Conservation (phyloP, 148 eudicot genomes). For the Dianthus caryophyllus region DNA sequence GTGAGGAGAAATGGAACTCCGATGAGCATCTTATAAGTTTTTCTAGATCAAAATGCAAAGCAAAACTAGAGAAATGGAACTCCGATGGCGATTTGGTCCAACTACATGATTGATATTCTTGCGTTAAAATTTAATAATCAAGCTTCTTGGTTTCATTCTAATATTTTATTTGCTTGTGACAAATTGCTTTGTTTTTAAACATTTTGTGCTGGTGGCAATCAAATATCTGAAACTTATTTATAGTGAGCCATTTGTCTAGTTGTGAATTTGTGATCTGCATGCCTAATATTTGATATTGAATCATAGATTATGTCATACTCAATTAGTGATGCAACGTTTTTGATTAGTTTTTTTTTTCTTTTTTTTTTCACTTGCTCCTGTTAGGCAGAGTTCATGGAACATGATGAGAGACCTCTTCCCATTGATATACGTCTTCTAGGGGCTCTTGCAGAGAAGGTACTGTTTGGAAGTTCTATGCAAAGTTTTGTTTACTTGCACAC, state of each 20-base stretch:
- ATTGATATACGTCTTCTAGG: slow-evolving; percentile 98
- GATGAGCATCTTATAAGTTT: too few relatives aligned
- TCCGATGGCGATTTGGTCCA: too few relatives aligned
- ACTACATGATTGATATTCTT: too few relatives aligned
- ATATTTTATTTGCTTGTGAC: too few relatives aligned
- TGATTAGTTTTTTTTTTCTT: slow-evolving; percentile 6
- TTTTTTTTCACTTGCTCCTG: slow-evolving; percentile 21
- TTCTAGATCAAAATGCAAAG: not conserved
- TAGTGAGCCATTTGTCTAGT: not conserved
- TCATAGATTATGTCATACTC: not conserved
- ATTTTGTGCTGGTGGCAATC: not conserved
- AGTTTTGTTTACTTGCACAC: not conserved
- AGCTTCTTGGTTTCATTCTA: not conserved
- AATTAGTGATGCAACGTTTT: not conserved
- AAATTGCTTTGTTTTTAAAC: not conserved
- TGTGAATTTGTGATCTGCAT: not conserved
- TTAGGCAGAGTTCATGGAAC: slow-evolving; percentile 99
- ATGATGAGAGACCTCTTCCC: slow-evolving; percentile 95
- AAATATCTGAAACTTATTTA: not conserved
- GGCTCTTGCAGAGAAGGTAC: slow-evolving; percentile 96
- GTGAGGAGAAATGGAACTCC: not conserved
- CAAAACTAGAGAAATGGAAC: not conserved
- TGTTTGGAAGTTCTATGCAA: slow-evolving; percentile 7
- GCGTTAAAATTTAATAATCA: too few relatives aligned
- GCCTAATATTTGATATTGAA: not conserved